These are phyloP conservation scores for Friedmanniomyces simplex DNA, from an alignment of 495 filamentous ascomycete species.

Conservation along the genomic window DNA sequence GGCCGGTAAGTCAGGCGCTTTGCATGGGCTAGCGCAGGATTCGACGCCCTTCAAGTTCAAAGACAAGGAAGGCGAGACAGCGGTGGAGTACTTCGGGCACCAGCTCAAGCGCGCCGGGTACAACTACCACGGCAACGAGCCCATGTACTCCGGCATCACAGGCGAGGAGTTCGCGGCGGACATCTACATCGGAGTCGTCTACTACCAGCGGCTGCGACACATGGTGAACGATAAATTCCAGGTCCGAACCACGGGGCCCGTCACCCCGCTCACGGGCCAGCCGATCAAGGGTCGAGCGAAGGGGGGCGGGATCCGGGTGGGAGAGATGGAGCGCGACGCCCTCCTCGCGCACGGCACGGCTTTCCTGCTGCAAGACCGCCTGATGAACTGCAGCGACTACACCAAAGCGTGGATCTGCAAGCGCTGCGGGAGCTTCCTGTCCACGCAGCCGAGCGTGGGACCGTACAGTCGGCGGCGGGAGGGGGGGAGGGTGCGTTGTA, in stretches of 20 bases:
- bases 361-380: slow-evolving; percentile 86
- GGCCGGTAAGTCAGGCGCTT: slow-evolving; percentile 84
- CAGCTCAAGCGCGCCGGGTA: slow-evolving; percentile 90
- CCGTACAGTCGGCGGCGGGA: slow-evolving; percentile 31
- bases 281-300: slow-evolving; percentile 92
- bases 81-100: slow-evolving; percentile 88
- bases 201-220: slow-evolving; percentile 94
- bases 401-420: slow-evolving; percentile 79
- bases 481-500: slow-evolving; percentile 67
- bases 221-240: slow-evolving; percentile 99
- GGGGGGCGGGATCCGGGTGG: slow-evolving; percentile 95
- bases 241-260: slow-evolving; percentile 87
- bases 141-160: slow-evolving; percentile 93
- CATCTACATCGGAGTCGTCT: slow-evolving; percentile 92
- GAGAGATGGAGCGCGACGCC: slow-evolving; percentile 97
- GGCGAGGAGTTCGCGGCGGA: slow-evolving; percentile 88
- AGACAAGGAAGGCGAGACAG: slow-evolving; percentile 72
- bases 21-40: slow-evolving; percentile 91
- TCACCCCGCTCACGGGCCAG: slow-evolving; percentile 81
- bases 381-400: slow-evolving; percentile 94
- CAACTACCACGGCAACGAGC: slow-evolving; percentile 97
- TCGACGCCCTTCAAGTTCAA: slow-evolving; percentile 83
- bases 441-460: slow-evolving; percentile 60
- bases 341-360: slow-evolving; percentile 89
- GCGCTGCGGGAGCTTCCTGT: slow-evolving; percentile 77